phyloP scores from a whole-genome alignment of 495 filamentous ascomycete species.

The Penicillium macrosclerotiorum region DNA sequence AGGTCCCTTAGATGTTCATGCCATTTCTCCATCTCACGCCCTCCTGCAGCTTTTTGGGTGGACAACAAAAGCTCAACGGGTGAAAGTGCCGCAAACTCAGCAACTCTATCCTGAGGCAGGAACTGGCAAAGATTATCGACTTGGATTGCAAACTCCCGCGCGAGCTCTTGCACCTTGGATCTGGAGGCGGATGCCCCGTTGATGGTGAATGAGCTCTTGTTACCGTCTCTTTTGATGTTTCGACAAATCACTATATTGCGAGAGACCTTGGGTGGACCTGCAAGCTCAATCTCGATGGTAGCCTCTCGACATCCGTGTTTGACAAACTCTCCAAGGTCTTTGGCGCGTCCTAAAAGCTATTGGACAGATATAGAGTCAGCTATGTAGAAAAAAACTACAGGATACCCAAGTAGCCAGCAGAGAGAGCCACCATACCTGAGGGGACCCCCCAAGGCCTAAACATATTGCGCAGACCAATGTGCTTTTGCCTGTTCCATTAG shows the following conservation, averaged over 20 bases:
- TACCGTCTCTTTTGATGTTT: conserved; percentile 76
- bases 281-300: conserved; percentile 83
- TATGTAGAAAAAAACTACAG: conserved; percentile 3
- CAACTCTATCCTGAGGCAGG: conserved; percentile 92
- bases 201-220: conserved; percentile 70
- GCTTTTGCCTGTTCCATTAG: conserved; percentile 97
- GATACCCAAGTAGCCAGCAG: neutral
- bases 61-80: conserved; percentile 82
- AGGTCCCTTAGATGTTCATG: conserved; percentile 71
- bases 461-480: conserved; percentile 97
- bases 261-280: conserved; percentile 46
- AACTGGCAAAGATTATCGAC: conserved; percentile 99
- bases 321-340: conserved; percentile 83
- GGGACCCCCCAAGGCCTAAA: conserved; percentile 81
- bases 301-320: conserved; percentile 82
- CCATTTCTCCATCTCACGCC: conserved; percentile 73
- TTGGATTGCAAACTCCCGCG: conserved; percentile 74
- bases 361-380: neutral
- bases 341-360: conserved; percentile 81
- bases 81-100: conserved; percentile 84
- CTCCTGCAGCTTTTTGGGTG: conserved; percentile 84
- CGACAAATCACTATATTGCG: conserved; percentile 72
- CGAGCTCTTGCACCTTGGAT: conserved; percentile 62
- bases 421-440: conserved; percentile 48
- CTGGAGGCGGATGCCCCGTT: conserved; percentile 59